Evolutionary conservation across 352 stramenopile species (phyloP).

Genomic region (Blastocystis sp.): DNA sequence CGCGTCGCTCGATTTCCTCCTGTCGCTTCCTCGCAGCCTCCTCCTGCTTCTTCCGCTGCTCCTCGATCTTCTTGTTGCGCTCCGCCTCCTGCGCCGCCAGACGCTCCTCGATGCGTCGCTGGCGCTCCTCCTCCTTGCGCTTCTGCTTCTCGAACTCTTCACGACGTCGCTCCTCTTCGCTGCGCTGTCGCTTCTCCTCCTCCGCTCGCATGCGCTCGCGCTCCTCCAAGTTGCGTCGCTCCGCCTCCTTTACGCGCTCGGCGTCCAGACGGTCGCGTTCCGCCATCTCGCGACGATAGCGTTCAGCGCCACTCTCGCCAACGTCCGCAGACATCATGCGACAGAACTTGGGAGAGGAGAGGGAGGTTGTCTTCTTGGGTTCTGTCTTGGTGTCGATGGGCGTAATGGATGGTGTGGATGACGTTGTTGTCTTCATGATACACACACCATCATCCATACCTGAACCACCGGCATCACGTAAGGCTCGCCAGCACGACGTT

Average conservation of each 20-base stretch:
- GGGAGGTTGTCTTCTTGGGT: neutral
- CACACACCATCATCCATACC: too few species aligned
- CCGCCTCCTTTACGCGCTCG: neutral
- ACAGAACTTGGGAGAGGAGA: neutral
- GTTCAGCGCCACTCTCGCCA: neutral
- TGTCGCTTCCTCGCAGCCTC: neutral
- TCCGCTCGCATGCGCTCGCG: neutral
- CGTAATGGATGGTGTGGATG: neutral
- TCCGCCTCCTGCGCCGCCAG: neutral
- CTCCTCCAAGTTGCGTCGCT: neutral
- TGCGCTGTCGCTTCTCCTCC: neutral
- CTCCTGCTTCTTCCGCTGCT: neutral
- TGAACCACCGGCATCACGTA: neutral
- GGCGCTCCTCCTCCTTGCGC: conserved; percentile 7
- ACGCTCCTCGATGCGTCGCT: neutral
- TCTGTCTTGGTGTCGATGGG: neutral
- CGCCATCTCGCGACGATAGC: neutral
- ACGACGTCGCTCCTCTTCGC: neutral
- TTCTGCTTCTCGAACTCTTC: neutral
- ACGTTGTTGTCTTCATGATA: too few species aligned
- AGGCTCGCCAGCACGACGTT: neutral
- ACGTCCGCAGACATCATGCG: neutral
- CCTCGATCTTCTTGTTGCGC: neutral
- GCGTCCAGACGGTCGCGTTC: neutral
- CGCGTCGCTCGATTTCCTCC: neutral